Evolutionary conservation across 306 rosid genomes (phyloP), one percentile per base, ranked within the genome.

Genomic region (Begonia fuchsioides): DNA sequence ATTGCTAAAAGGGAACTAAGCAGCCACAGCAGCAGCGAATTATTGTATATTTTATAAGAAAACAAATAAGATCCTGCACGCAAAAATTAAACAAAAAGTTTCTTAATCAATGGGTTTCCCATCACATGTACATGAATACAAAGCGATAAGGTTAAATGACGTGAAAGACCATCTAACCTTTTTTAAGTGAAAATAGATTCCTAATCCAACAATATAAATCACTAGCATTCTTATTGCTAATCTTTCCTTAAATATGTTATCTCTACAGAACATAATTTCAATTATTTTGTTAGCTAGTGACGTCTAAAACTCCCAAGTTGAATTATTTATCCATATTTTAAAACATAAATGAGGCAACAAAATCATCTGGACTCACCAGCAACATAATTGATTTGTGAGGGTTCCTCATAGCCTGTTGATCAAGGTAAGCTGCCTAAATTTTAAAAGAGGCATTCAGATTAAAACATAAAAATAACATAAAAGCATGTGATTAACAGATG

Each of bases 341-440:
- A 51, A 43, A 32, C 11, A 15, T n/a, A 44, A 13, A 47, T 9
- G 17, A n/a, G 50, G 10, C n/a, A 57, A 32, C 13, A 12, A 35
- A 48, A 46, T 51, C 38, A 9, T 9, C 44, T 6, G n/a, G 44
- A 41, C 87, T 83, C 76, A 90, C 97, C 93, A 75, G 74, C 75
- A 90, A 77, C 95, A 90, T 79, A 13, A 43, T 50, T 62, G 88
- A 67, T 61, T 63, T 63, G 49, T 53, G 66, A 60, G 52, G 64
- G 60, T 68, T 68, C 59, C 57, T 49, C 49, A 5, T 51, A 11
- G 63, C 60, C 55, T 79, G 82, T 55, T 72, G 61, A 26, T 75
- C 78, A 32, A 84, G 79, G 67, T 81, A 90, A 15, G 82, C 87
- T 60, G 95, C 95, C 97, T 90, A 66, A 32, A 79, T 52, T 52